Conservation (phyloP, 176 grass and related monocot genomes). For the Carex scoparia region DNA sequence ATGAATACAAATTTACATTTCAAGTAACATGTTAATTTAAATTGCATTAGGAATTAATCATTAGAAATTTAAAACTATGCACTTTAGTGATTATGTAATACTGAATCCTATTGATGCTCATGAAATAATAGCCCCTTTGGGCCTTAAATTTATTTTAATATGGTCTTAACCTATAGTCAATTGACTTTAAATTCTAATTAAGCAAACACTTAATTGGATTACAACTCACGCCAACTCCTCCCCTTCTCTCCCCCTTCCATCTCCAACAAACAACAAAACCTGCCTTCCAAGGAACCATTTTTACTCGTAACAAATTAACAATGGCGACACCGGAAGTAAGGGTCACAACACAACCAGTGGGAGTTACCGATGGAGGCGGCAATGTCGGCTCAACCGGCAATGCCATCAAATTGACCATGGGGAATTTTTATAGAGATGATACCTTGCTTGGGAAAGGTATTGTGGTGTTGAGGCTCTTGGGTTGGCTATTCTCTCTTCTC, state of each 20-base stretch:
- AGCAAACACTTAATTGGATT: background rate
- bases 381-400: background rate
- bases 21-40: background rate
- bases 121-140: background rate
- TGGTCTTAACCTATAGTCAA: background rate
- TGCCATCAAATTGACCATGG: conserved; percentile 28
- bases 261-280: background rate
- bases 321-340: background rate
- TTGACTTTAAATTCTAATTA: background rate
- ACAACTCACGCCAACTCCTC: conserved; percentile 21
- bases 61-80: background rate
- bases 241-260: background rate
- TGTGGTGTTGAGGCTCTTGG: conserved; percentile 36
- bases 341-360: background rate
- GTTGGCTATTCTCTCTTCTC: conserved; percentile 53
- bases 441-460: conserved; percentile 16
- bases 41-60: background rate
- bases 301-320: background rate
- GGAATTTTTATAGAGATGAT: conserved; percentile 55
- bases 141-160: background rate
- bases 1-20: background rate
- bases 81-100: background rate
- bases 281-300: conserved; percentile 10
- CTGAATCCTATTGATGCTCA: background rate
- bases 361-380: background rate